phyloP scores from a whole-genome alignment of 1,284 basidiomycete genomes.

The Cutaneotrichosporon cutaneum region DNA sequence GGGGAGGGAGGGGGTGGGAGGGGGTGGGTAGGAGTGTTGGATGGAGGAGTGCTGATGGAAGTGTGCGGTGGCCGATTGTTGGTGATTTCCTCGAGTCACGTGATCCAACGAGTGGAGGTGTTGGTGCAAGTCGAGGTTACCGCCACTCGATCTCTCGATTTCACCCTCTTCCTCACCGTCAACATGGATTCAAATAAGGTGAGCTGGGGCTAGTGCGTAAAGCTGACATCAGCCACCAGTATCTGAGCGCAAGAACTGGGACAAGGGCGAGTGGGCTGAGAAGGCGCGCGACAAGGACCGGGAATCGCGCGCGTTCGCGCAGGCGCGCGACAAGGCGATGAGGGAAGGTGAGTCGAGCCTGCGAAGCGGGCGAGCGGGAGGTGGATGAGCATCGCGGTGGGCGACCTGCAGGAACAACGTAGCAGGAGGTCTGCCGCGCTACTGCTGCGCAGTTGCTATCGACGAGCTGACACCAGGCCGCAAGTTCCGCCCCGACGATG shows the following conservation, averaged over 20 bases:
- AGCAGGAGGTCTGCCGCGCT: too few species aligned
- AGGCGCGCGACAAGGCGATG: constrained; percentile 54
- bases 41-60: neutral
- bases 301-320: constrained; percentile 42
- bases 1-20: neutral
- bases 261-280: constrained; percentile 51
- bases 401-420: too few species aligned
- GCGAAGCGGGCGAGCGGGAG: too few species aligned
- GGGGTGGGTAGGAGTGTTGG: neutral
- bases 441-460: too few species aligned
- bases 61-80: neutral
- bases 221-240: constrained; percentile 2
- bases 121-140: neutral
- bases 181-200: constrained; percentile 10
- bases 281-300: constrained; percentile 52
- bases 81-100: constrained; percentile 7
- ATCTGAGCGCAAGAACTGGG: constrained; percentile 43
- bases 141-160: neutral
- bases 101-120: constrained; percentile 1
- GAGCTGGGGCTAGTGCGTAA: too few species aligned
- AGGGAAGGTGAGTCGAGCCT: constrained; percentile 64
- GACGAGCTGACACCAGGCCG: constrained; percentile 66
- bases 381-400: too few species aligned
- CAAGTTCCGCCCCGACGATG: constrained; percentile 64
- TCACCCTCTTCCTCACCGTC: neutral